Evolutionary conservation across 140 eudicot species (phyloP).

Genomic region (Cichorium intybus): DNA sequence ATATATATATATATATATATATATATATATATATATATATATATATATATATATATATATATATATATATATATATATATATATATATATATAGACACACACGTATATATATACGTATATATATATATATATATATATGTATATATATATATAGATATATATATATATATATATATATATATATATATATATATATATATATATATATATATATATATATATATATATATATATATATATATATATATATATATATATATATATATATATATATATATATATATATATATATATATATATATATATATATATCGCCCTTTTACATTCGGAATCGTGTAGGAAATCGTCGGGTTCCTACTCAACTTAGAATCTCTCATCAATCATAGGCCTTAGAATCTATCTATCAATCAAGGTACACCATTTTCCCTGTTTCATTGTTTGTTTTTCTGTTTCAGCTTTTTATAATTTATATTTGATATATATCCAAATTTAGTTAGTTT

Average conservation of each 20-base stretch:
- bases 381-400: slow-evolving; percentile 34
- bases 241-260: neutral
- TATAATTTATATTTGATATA: neutral
- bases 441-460: neutral
- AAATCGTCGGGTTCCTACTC: slow-evolving; percentile 38
- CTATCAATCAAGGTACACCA: slow-evolving; percentile 38
- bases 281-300: slow-evolving; percentile 1
- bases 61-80: no score
- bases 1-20: no score
- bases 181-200: no score
- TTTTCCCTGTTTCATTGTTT: neutral
- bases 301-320: neutral
- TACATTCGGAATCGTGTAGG: neutral
- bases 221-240: neutral
- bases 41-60: no score
- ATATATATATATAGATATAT: no score
- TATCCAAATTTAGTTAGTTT: slow-evolving; percentile 6
- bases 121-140: no score
- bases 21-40: no score
- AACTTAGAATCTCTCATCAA: slow-evolving; percentile 42
- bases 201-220: no score
- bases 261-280: slow-evolving; percentile 1
- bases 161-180: no score
- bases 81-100: no score
- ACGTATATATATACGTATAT: no score